Percentiles rank a stretch among this genome's conserved stretches.
phyloP scores from a whole-genome alignment of 441 rosid genomes.

The California macrophylla region DNA sequence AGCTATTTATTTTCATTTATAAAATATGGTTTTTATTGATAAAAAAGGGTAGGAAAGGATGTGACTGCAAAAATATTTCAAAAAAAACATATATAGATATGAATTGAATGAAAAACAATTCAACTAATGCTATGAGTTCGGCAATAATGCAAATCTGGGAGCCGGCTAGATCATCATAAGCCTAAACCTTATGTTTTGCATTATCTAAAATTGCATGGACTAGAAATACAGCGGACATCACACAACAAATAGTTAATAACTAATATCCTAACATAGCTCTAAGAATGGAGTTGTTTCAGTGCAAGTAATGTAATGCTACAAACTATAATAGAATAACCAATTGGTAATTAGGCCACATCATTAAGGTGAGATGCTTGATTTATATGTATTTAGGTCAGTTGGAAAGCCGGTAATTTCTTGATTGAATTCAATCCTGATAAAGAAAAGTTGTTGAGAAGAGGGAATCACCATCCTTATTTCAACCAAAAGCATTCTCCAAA shows the following conservation, averaged over 20 bases:
- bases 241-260: not conserved
- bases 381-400: not conserved
- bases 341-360: not conserved
- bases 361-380: not conserved
- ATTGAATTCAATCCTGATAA: not conserved
- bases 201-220: not conserved
- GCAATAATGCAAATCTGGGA: not conserved
- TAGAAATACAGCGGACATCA: not conserved
- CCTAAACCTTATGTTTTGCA: not conserved
- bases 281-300: not conserved
- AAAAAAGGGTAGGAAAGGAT: too few relatives aligned
- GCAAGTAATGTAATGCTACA: not conserved
- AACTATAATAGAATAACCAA: not conserved
- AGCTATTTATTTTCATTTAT: too few relatives aligned
- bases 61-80: too few relatives aligned
- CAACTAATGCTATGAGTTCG: not conserved
- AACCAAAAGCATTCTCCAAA: not conserved
- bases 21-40: too few relatives aligned
- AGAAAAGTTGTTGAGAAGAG: not conserved
- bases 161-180: not conserved
- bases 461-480: not conserved
- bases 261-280: not conserved
- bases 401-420: not conserved
- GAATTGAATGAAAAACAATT: not conserved
- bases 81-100: not conserved